Evolutionary conservation across 768 basidiomycete species (phyloP), one percentile per base, ranked within the genome.

Genomic region (Rhizopogon vesiculosus): DNA sequence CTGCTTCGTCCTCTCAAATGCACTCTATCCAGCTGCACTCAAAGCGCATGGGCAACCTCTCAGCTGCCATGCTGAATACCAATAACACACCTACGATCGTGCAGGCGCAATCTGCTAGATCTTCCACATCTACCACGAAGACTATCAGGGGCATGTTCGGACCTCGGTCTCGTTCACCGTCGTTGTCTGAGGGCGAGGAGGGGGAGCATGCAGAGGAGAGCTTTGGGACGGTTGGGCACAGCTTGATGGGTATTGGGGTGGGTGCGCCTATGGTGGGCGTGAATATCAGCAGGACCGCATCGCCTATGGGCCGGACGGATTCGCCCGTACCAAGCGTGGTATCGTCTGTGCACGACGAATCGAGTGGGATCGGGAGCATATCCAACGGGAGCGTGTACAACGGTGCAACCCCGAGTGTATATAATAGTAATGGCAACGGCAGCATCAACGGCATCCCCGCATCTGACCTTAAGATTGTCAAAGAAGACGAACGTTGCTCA

Each of bases 81-180:
- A 38, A 38, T 5, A 38, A 38, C 35, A 4, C 35, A 4, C 35
- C 10, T 38, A 38, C 12, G 35, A 13, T 2, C 13, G 35, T 38
- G 35, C 35, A 38, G 35, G 10, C 38, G 35, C 48, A 49, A 15
- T 49, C 48, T 49, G 1, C 48, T 9, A 49, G 39, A 16, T 49
- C 48, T 4, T 49, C 48, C 3, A 38, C 35, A 1, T 49, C 48
- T 50, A 76, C 81, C 9, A 81, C 86, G 16, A 78, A 83, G 5
- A 77, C 84, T 2, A 66, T 87, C 44, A 86, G 83, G 62, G 79
- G 82, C 9, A 66, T 89, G 31, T 86, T 87, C 60, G 61, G 69
- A 12, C 67, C 66, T 31, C 80, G 86, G 5, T 84, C 84, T 16
- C 75, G 78, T 40, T 74, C 80, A 15, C 72, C 78, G 7, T 76